phyloP scores from a whole-genome alignment of 2,329 filamentous ascomycete species.

The Escovopsis sp. region DNA sequence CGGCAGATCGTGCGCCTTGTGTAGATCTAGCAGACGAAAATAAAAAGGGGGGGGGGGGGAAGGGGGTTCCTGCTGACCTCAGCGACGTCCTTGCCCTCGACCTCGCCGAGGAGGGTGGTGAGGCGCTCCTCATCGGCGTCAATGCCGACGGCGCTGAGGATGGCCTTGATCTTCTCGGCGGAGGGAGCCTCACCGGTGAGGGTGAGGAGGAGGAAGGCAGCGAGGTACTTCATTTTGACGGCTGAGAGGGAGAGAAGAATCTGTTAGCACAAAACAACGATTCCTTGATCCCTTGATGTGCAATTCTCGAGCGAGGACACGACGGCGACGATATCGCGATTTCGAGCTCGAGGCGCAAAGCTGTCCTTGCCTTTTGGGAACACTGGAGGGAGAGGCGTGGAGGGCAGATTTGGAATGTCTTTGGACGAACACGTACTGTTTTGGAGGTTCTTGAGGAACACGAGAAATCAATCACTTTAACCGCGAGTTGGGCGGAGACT shows the following conservation, averaged over 20 bases:
- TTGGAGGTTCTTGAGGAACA: conserved; percentile 40
- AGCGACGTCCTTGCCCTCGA: conserved; percentile 83
- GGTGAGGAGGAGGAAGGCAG: conserved; percentile 93
- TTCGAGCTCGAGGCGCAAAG: neutral
- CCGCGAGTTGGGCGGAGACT: conserved; percentile 97
- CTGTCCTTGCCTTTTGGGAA: too few relatives aligned
- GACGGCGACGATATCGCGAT: neutral
- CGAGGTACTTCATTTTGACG: conserved; percentile 97
- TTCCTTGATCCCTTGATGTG: neutral
- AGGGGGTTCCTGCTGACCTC: conserved; percentile 45
- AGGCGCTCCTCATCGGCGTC: conserved; percentile 86
- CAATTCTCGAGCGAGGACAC: neutral
- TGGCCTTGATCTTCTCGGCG: conserved; percentile 69
- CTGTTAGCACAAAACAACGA: conserved; percentile 1
- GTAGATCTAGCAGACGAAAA: too few relatives aligned
- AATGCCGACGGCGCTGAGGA: conserved; percentile 88
- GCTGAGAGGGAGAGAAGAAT: neutral
- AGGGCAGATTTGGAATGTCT: too few relatives aligned
- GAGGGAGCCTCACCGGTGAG: conserved; percentile 88
- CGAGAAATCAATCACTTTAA: conserved; percentile 99
- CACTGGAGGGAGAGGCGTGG: neutral
- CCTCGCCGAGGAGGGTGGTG: conserved; percentile 74
- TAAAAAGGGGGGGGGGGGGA: too few relatives aligned
- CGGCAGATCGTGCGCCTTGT: too few relatives aligned
- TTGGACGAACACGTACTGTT: neutral